Evolutionary conservation across 805 yeast genomes (phyloP).

Genomic region (Teunomyces barrocoloradensis): DNA sequence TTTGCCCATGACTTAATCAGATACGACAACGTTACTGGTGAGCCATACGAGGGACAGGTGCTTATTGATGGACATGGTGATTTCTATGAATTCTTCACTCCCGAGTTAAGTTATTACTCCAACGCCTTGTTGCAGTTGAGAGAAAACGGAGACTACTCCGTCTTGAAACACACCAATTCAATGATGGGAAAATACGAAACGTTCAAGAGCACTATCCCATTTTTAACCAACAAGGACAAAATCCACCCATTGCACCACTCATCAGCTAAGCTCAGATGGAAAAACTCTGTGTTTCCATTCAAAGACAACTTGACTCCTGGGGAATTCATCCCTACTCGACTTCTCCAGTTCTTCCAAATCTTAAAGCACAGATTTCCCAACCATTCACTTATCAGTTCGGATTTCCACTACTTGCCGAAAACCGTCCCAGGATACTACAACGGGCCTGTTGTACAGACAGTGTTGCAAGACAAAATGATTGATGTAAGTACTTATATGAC

Average conservation of each 20-base stretch:
- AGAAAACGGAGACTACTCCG: conserved; percentile 41
- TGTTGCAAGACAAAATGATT: conserved; percentile 63
- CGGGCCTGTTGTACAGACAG: conserved; percentile 80
- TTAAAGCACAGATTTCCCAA: conserved; percentile 67
- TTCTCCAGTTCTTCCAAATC: conserved; percentile 61
- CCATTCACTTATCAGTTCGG: conserved; percentile 72
- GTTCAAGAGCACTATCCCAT: conserved; percentile 28
- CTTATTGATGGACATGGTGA: conserved; percentile 71
- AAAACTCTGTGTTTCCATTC: conserved; percentile 59
- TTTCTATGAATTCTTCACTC: conserved; percentile 67
- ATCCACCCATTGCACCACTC: conserved; percentile 64
- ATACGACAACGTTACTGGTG: conserved; percentile 63
- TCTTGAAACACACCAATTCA: conserved; percentile 25
- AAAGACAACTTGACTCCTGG: conserved; percentile 65
- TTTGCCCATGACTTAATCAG: conserved; percentile 79
- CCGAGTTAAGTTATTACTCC: conserved; percentile 58
- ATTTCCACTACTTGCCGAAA: conserved; percentile 54
- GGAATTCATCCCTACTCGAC: conserved; percentile 80
- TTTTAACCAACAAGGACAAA: conserved; percentile 24
- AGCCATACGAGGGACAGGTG: conserved; percentile 77
- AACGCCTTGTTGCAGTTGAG: conserved; percentile 55
- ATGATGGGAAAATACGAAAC: conserved; percentile 23
- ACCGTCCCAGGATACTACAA: conserved; percentile 54
- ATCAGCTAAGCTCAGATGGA: conserved; percentile 35
- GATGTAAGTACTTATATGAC: conserved; percentile 74